These are phyloP conservation scores for Podila epigama DNA, from an alignment of 192 early-diverging fungal genomes.

Conservation along the genomic window DNA sequence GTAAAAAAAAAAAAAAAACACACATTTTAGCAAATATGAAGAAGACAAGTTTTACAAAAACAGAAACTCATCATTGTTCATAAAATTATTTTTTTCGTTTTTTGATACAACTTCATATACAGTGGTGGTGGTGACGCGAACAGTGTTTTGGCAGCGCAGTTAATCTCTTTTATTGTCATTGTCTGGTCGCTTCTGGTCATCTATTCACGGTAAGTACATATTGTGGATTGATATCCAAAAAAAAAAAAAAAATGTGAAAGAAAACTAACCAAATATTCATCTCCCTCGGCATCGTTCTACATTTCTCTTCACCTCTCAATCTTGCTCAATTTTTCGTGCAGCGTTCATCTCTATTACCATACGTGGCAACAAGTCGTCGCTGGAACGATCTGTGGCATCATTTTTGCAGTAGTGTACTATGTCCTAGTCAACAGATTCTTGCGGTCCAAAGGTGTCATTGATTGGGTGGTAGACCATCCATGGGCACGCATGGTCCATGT, in stretches of 20 bases:
- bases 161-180: too few relatives aligned
- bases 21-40: too few relatives aligned
- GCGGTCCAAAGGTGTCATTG: slow-evolving; percentile 48
- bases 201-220: too few relatives aligned
- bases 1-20: not conserved
- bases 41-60: too few relatives aligned
- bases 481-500: slow-evolving; percentile 53
- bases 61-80: too few relatives aligned
- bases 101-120: too few relatives aligned
- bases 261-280: not conserved
- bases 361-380: slow-evolving; percentile 74
- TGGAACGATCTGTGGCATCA: slow-evolving; percentile 63
- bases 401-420: slow-evolving; percentile 68
- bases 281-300: not conserved
- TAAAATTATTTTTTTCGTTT: too few relatives aligned
- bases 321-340: slow-evolving; percentile 11
- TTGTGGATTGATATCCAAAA: too few relatives aligned
- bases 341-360: slow-evolving; percentile 80
- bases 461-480: slow-evolving; percentile 50
- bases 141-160: too few relatives aligned
- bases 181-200: not conserved
- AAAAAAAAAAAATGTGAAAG: too few relatives aligned
- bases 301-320: not conserved
- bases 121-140: too few relatives aligned
- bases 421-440: slow-evolving; percentile 41